Base-by-base conservation (phyloP, 257 asterid genomes). In the Jacaranda mimosifolia region DNA sequence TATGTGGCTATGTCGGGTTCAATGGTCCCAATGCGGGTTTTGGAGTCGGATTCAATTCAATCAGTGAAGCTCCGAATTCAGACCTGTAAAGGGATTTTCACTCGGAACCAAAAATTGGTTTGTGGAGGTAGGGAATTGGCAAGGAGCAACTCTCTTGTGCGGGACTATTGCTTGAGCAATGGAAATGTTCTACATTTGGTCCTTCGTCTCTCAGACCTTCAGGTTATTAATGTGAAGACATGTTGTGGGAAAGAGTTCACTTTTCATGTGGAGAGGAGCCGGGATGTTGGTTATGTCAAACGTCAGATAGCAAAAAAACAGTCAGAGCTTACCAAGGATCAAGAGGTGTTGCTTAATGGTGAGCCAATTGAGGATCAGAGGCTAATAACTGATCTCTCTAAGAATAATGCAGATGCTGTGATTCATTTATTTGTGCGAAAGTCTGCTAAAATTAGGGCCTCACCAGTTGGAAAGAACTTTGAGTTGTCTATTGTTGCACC, bases 111-210 rank as follows among this genome's bases (percentile, higher is more conserved):
- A 38, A 92, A 92, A 82, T 81, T 94, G 89, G 97, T 94, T 8
- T 89, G 90, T 73, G 85, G 93, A 13, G 98, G 98, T 66, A 85
- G 96, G 59, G 97, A 90, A 82, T 80, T 94, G 83, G 86, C 97
- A 11, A 70, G 96, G 77, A 89, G 94, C 80, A 89, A 88, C 70
- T 94, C 97, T 78, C 91, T 83, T 1, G 87, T 94, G 60, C 77
- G 89, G 59, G 98, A 94, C 66, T 94, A 94, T 77, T 97, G 94
- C 3, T 90, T 94, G 70, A 78, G 82, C 7, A 89, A 94, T 72
- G 98, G 98, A 9, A 90, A 90, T 73, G 88, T 92, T 59, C 83
- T 94, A 64, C 98, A 94, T 83, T 86, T 94, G 84, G 90, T 94
- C 53, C 86, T 94, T 42, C 94, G 94, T 53, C 86, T 90, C 13